Evolutionary conservation across 805 yeast species (phyloP).

Genomic region (Candida morakotiae): DNA sequence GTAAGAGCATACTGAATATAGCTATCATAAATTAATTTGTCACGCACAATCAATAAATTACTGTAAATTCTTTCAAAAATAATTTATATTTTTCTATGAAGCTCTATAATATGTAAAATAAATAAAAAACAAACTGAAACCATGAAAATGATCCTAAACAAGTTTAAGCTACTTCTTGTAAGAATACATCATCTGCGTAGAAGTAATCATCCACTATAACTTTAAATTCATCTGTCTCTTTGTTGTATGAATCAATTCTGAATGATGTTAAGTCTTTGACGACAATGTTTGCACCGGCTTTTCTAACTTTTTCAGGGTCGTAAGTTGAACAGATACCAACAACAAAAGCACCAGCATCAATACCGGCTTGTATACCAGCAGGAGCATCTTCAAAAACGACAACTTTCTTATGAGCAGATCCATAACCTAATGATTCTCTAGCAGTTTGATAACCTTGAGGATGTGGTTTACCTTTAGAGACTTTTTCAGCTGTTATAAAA

Average conservation of each 20-base stretch:
- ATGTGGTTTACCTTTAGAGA: slow-evolving; percentile 76
- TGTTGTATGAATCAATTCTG: slow-evolving; percentile 50
- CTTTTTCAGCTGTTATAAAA: slow-evolving; percentile 81
- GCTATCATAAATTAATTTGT: too few species aligned
- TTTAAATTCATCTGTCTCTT: slow-evolving; percentile 40
- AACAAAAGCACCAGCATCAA: slow-evolving; percentile 76
- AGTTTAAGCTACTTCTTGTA: slow-evolving; percentile 7
- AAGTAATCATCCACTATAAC: slow-evolving; percentile 38
- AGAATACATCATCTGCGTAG: slow-evolving; percentile 23
- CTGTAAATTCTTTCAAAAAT: too few species aligned
- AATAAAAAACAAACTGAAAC: slow-evolving; percentile 1
- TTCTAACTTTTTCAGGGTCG: slow-evolving; percentile 61
- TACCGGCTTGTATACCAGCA: slow-evolving; percentile 82
- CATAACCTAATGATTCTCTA: slow-evolving; percentile 42
- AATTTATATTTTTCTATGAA: too few species aligned
- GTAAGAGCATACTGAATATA: too few species aligned
- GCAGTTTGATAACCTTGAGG: slow-evolving; percentile 78
- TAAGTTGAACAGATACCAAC: slow-evolving; percentile 83
- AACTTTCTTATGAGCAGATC: slow-evolving; percentile 30
- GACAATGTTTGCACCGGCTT: slow-evolving; percentile 78
- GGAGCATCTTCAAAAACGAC: slow-evolving; percentile 89
- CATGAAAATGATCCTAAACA: too few species aligned
- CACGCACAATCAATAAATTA: too few species aligned
- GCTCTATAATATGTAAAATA: neutral
- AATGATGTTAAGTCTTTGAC: slow-evolving; percentile 68